Conservation (phyloP, 140 eudicot genomes). For the Stevia rebaudiana region DNA sequence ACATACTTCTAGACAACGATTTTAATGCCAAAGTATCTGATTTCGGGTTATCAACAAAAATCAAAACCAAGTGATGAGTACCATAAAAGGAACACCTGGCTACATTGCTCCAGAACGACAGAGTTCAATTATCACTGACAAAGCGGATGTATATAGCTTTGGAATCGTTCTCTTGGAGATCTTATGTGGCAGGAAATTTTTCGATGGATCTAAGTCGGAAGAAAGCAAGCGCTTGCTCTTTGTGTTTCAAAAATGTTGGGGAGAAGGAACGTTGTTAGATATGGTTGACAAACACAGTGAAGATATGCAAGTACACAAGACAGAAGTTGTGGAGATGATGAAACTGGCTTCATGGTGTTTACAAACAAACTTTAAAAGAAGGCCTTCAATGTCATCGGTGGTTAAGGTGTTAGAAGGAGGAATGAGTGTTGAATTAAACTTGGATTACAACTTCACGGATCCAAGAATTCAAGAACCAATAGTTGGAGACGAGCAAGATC, state of each 20-base stretch:
- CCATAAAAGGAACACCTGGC: slow-evolving; percentile 26
- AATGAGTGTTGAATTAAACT: no score
- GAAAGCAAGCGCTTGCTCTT: slow-evolving; percentile 14
- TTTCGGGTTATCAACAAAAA: slow-evolving; percentile 33
- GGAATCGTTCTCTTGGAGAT: slow-evolving; percentile 35
- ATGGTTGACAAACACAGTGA: slow-evolving; percentile 11
- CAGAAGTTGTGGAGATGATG: slow-evolving; percentile 30
- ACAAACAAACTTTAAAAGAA: slow-evolving; percentile 4
- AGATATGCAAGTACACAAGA: no score
- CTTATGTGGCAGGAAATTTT: slow-evolving; percentile 23
- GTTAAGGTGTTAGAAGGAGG: no score
- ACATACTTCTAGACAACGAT: slow-evolving; percentile 18
- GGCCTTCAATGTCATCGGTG: slow-evolving; percentile 38
- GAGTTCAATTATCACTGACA: slow-evolving; percentile 8
- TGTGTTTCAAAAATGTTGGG: slow-evolving; percentile 9
- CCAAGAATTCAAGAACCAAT: no score
- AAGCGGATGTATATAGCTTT: slow-evolving; percentile 34
- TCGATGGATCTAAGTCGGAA: slow-evolving; percentile 7
- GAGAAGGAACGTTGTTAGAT: background rate
- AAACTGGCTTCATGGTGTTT: slow-evolving; percentile 29
- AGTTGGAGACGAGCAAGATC: no score
- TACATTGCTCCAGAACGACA: slow-evolving; percentile 30
- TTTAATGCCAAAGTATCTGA: slow-evolving; percentile 37
- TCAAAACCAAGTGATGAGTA: slow-evolving; percentile 27
- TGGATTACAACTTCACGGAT: no score